A percentile compares a stretch with the other conserved stretches of the same genome.
phyloP scores from a whole-genome alignment of 176 grass and related monocot genomes.

The Oropetium thomaeum region DNA sequence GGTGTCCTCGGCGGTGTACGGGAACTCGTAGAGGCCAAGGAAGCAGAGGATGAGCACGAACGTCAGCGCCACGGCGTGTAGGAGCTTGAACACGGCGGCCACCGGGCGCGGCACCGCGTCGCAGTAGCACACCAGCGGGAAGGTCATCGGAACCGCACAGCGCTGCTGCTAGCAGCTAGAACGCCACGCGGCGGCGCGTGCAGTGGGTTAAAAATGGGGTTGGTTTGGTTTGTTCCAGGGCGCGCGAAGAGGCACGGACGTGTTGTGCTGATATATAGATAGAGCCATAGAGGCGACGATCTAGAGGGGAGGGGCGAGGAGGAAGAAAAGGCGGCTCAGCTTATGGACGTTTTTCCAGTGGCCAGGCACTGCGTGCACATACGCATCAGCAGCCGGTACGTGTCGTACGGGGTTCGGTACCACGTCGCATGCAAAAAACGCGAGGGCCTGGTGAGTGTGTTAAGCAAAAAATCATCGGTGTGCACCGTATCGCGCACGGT shows the following conservation, averaged over 20 bases:
- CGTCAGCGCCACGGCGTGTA: conserved; percentile 34
- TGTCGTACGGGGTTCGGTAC: conserved; percentile 11
- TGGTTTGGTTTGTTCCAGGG: not conserved
- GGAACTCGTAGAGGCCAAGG: conserved; percentile 49
- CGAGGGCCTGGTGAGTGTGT: not conserved
- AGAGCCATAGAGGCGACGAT: not conserved
- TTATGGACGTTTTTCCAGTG: too few species aligned
- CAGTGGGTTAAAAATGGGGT: too few species aligned
- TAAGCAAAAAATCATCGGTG: not conserved
- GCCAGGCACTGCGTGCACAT: too few species aligned
- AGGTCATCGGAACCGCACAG: conserved; percentile 51
- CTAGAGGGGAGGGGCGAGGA: too few species aligned
- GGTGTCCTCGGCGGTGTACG: conserved; percentile 27
- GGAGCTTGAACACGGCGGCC: conserved; percentile 46
- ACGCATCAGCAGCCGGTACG: too few species aligned
- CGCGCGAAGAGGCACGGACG: not conserved
- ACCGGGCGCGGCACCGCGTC: conserved; percentile 53
- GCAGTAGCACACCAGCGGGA: conserved; percentile 68
- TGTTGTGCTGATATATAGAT: not conserved
- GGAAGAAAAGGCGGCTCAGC: not conserved
- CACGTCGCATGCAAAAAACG: conserved; percentile 10
- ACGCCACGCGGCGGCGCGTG: not conserved
- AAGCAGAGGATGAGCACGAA: conserved; percentile 34
- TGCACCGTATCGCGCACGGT: conserved; percentile 27
- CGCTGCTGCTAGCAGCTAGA: too few species aligned